Percentiles rank a stretch among this genome's conserved stretches.
phyloP scores from a whole-genome alignment of 345 rosid species.

The Chamaenerion angustifolium region DNA sequence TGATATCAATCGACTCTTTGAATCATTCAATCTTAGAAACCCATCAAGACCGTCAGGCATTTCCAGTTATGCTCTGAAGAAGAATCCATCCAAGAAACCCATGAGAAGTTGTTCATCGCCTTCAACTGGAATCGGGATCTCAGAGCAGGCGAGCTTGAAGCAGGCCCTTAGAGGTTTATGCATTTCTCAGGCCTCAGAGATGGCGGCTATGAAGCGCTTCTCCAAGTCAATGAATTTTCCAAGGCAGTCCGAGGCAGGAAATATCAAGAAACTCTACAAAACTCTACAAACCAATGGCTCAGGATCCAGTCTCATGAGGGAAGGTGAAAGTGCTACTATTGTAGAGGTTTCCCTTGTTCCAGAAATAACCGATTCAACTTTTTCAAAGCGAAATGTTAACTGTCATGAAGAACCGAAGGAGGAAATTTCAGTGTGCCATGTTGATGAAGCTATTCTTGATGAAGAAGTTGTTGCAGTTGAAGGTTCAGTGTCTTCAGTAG shows the following conservation, averaged over 20 bases:
- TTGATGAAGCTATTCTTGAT: conserved; percentile 8
- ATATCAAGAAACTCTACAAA: conserved; percentile 46
- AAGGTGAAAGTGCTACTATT: conserved; percentile 32
- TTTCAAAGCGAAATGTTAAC: conserved; percentile 1
- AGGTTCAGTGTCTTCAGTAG: conserved; percentile 12
- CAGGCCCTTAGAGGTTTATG: conserved; percentile 75
- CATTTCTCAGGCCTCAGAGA: conserved; percentile 74
- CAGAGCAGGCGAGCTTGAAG: conserved; percentile 60
- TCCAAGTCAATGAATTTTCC: conserved; percentile 35
- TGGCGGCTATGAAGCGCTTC: conserved; percentile 72
- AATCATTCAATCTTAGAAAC: conserved; percentile 37
- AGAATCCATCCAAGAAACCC: conserved; percentile 64
- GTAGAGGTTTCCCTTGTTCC: conserved; percentile 57
- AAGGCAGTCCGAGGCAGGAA: conserved; percentile 40
- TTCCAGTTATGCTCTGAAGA: conserved; percentile 25
- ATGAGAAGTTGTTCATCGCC: conserved; percentile 45
- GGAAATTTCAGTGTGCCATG: conserved; percentile 10
- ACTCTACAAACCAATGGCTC: conserved; percentile 49
- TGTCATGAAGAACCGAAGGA: conserved; percentile 6
- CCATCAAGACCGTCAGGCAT: conserved; percentile 23
- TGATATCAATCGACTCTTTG: conserved; percentile 59
- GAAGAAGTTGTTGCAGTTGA: conserved; percentile 2
- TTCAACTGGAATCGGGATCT: conserved; percentile 50
- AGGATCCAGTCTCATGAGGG: conserved; percentile 18
- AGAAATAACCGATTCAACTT: conserved; percentile 19